Base-by-base conservation (phyloP, 2,329 filamentous ascomycete genomes). In the Biscogniauxia sp. region DNA sequence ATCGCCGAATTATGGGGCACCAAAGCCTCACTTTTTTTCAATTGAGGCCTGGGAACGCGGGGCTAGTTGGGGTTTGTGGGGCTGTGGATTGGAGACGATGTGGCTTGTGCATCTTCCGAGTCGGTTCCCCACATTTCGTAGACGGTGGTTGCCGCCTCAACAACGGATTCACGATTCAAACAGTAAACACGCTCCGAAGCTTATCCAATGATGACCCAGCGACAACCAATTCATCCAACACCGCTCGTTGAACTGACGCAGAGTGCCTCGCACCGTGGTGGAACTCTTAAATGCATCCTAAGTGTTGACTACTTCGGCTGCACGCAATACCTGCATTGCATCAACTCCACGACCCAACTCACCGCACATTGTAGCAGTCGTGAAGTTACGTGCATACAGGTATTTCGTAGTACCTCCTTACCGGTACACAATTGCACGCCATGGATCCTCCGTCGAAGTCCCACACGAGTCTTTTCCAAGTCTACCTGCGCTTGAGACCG, bases 401-500 rank as follows among this genome's bases (percentile, higher is more conserved):
- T 32, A 32, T 32, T 32, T 13, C 37, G 37, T 17, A 45, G 37
- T 45, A 45, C 37, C 7, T n/a, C n/a, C n/a, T n/a, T n/a, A n/a
- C n/a, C n/a, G n/a, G n/a, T 45, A 45, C 37, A 45, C 37, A n/a
- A n/a, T 45, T 45, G 15, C 37, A 60, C 49, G 64, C 56, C 45
- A 81, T 80, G 79, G 78, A 80, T 61, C 66, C 73, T 67, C 60
- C 74, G 58, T 70, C 76, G 60, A 84, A 81, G 70, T 71, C 78
- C 3, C 73, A 81, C 57, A 71, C 78, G 15, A 86, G 84, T 63
- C 85, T 97, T 45, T 98, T 98, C 74, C 89, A 97, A 77, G 94
- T 98, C 60, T 97, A 91, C 73, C 83, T 98, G 50, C 91, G 94
- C 54, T 80, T 98, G 54, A 88, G 90, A 17, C 90, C 90, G n/a